phyloP scores from a whole-genome alignment of 345 rosid species.

The Citrus australasica region DNA sequence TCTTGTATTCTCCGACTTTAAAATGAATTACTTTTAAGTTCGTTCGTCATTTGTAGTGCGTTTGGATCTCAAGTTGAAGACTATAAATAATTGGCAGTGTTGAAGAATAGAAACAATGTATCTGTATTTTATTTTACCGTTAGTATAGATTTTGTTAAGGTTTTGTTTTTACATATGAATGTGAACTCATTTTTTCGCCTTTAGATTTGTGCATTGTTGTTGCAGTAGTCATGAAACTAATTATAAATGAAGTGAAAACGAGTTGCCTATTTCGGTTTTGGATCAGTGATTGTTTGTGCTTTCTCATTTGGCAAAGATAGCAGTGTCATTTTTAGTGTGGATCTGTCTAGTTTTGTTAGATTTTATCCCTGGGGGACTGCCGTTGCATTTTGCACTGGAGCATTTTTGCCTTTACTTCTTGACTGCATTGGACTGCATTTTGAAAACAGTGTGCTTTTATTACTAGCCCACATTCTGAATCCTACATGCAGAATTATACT shows the following conservation, averaged over 20 bases:
- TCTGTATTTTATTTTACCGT: background rate
- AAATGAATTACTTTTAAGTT: background rate
- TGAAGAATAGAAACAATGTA: background rate
- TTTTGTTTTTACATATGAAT: background rate
- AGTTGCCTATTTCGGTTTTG: background rate
- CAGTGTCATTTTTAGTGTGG: background rate
- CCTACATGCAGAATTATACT: background rate
- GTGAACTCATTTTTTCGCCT: background rate
- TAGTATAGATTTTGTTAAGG: background rate
- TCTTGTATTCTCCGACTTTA: background rate
- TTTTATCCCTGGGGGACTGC: background rate
- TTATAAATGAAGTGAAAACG: background rate
- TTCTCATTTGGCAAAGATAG: background rate
- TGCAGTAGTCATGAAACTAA: background rate
- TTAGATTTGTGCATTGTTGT: background rate
- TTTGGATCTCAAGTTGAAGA: conserved; percentile 8
- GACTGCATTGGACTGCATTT: background rate
- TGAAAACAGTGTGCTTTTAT: background rate
- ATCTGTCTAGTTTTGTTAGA: background rate
- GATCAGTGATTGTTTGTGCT: background rate
- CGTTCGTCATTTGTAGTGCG: background rate
- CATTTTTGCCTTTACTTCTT: background rate
- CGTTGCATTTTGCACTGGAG: background rate
- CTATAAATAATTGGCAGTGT: background rate
- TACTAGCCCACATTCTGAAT: background rate